Conservation (phyloP, 768 basidiomycete species). For the Suillus sp. region DNA sequence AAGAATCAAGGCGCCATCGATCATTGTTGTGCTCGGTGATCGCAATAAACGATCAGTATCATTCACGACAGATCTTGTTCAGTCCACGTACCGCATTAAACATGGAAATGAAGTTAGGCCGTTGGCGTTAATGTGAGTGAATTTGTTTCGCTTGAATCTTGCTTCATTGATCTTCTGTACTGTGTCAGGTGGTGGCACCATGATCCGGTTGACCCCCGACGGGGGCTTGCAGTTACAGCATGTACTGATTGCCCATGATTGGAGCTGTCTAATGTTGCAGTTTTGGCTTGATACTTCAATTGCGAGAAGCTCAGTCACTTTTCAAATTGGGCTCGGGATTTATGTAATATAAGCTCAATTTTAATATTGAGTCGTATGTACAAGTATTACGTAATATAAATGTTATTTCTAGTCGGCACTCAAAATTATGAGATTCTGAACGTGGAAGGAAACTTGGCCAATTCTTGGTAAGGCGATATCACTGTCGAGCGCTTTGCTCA, state of each 20-base stretch:
- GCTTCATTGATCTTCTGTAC: neutral
- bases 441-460: too few relatives aligned
- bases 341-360: too few relatives aligned
- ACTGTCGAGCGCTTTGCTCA: too few relatives aligned
- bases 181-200: neutral
- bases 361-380: too few relatives aligned
- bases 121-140: neutral
- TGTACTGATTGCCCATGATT: neutral
- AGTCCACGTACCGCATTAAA: neutral
- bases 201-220: neutral
- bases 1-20: neutral
- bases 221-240: neutral
- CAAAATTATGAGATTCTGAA: too few relatives aligned
- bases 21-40: neutral
- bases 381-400: too few relatives aligned
- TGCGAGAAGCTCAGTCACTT: too few relatives aligned
- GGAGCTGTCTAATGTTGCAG: too few relatives aligned
- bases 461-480: too few relatives aligned
- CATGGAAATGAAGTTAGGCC: neutral
- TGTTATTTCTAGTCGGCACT: too few relatives aligned
- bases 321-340: too few relatives aligned
- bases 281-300: too few relatives aligned
- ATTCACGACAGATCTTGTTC: neutral
- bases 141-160: neutral
- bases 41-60: neutral